Evolutionary conservation across 805 yeast species (phyloP), one percentile per base, ranked within the genome.

Genomic region (Candida nonsorbophila): DNA sequence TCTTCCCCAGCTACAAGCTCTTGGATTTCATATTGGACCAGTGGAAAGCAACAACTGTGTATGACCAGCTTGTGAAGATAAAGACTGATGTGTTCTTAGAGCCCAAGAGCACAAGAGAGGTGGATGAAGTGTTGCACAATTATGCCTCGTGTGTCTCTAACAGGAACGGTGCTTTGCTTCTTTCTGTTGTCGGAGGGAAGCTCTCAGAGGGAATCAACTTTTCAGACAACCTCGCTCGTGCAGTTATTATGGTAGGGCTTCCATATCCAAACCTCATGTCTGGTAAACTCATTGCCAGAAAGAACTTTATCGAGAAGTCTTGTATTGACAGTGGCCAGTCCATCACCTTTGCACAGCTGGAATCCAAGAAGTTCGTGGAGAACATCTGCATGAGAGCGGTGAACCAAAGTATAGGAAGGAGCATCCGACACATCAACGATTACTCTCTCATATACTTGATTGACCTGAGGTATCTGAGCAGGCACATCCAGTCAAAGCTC

Each of bases 131-230:
- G 0, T 52, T 87, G 10, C 37, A 51, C 1, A 72, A 67, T 3
- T 88, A 81, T 43, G 54, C 77, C 1, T 43, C 53, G 1, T 46
- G 60, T 1, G 64, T 79, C 7, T 40, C 45, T 3, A 45, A 51
- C 3, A 32, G 26, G 0, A 40, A 47, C 4, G 90, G 92, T 1
- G 88, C 94, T 0, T 42, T 83, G 2, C 52, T 88, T 4, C 61
- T 90, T 16, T 77, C 95, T 0, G 95, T 90, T 1, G 94, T 90
- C 10, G 96, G 96, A 2, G 97, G 97, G 0, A 81, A 81, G 46
- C 66, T 88, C 58, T 84, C 95, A 0, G 97, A 88, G 53, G 97
- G 97, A 4, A 90, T 88, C 24, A 88, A 88, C 49, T 88, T 90
- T 51, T 74, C 88, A 7, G 90, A 87, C 46, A 77, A 80, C 22